Percentiles rank a stretch among this genome's conserved stretches.
phyloP scores from a whole-genome alignment of 106 monocot genomes.

The Dioscorea zingiberensis region DNA sequence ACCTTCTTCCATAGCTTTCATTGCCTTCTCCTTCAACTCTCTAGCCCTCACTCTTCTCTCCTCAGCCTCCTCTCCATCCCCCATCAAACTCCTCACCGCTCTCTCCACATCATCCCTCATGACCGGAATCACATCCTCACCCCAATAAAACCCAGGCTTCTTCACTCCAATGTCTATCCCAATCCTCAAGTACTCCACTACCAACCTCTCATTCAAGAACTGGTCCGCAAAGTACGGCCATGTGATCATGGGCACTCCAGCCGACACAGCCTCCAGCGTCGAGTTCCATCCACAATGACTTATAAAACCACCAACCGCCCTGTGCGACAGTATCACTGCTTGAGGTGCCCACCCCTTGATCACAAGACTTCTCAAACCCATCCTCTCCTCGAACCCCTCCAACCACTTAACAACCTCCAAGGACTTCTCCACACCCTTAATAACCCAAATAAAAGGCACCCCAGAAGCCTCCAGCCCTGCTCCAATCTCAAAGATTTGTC shows the following conservation, averaged over 20 bases:
- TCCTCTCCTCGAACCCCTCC: conserved; percentile 31
- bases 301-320: conserved; percentile 41
- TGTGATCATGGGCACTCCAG: conserved; percentile 36
- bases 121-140: neutral
- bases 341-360: conserved; percentile 68
- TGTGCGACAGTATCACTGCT: conserved; percentile 44
- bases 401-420: conserved; percentile 34
- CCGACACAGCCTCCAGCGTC: conserved; percentile 35
- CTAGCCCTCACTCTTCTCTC: conserved; percentile 8
- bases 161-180: conserved; percentile 30
- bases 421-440: conserved; percentile 22
- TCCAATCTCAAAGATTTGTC: conserved; percentile 55
- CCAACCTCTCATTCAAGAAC: conserved; percentile 42
- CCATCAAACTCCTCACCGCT: conserved; percentile 16
- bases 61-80: conserved; percentile 6
- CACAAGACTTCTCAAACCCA: conserved; percentile 13
- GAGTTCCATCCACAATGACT: conserved; percentile 86
- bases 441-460: conserved; percentile 53
- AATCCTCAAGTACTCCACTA: conserved; percentile 28
- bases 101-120: conserved; percentile 11
- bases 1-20: conserved; percentile 12
- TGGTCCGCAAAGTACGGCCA: conserved; percentile 50
- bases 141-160: neutral
- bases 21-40: conserved; percentile 1
- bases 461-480: conserved; percentile 34